These are phyloP conservation scores for Fusarium sp. DNA, from an alignment of 2,329 filamentous ascomycete genomes.

Conservation along the genomic window DNA sequence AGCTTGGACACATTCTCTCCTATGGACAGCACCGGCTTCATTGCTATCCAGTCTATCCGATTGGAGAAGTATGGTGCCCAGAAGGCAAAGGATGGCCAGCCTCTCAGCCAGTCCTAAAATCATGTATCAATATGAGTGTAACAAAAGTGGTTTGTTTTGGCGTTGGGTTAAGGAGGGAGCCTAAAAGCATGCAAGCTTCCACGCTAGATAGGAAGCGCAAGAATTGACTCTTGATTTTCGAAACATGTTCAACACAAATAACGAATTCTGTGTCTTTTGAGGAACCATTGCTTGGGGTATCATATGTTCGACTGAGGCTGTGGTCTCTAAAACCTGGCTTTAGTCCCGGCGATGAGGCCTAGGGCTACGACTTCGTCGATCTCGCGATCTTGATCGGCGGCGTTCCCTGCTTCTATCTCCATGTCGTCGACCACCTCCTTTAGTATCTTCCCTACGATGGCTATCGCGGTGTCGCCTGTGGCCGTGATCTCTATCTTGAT, in stretches of 20 bases:
- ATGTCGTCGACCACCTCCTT: slow-evolving; percentile 34
- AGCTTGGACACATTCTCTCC: slow-evolving; percentile 71
- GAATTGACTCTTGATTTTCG: slow-evolving; percentile 19
- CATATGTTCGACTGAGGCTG: slow-evolving; percentile 4
- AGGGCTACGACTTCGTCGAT: slow-evolving; percentile 37
- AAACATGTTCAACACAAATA: not conserved
- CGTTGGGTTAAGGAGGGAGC: slow-evolving; percentile 21
- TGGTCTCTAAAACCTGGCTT: not conserved
- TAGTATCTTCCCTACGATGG: slow-evolving; percentile 18
- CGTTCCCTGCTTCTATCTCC: slow-evolving; percentile 43
- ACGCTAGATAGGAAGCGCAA: not conserved
- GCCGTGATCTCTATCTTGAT: slow-evolving; percentile 23
- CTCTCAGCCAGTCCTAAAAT: slow-evolving; percentile 36
- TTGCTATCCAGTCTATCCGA: slow-evolving; percentile 57
- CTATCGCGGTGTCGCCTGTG: slow-evolving; percentile 33
- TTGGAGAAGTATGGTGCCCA: slow-evolving; percentile 62
- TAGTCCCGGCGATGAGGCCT: slow-evolving; percentile 31
- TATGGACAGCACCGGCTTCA: slow-evolving; percentile 77
- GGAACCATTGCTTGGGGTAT: slow-evolving; percentile 23
- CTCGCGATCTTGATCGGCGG: slow-evolving; percentile 42
- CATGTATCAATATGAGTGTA: slow-evolving; percentile 14
- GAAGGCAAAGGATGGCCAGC: slow-evolving; percentile 55
- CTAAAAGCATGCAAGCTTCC: slow-evolving; percentile 18
- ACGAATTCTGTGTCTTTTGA: not conserved
- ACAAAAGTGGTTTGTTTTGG: slow-evolving; percentile 30